A percentile compares a stretch with the other conserved stretches of the same genome.
Conservation (phyloP, 139 green algal species). For the Gonium pectorale region DNA sequence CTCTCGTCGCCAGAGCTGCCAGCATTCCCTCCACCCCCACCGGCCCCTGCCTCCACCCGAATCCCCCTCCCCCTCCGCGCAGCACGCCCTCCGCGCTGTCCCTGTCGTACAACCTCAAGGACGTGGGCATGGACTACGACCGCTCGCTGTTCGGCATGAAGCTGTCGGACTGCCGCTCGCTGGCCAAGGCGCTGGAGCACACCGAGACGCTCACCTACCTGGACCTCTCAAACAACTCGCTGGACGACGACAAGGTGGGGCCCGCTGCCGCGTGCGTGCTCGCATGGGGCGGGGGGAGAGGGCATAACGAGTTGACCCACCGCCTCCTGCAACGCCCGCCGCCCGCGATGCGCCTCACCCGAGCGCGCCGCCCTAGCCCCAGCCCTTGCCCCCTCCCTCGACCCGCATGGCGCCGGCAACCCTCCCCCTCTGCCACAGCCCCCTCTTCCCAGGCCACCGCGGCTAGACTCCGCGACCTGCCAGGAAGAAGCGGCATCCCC, state of each 20-base stretch:
- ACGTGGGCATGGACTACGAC: conserved; percentile 91
- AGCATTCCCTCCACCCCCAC: neutral
- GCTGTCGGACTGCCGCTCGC: conserved; percentile 77
- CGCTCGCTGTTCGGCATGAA: conserved; percentile 85
- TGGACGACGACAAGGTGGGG: conserved; percentile 83
- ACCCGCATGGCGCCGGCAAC: no score
- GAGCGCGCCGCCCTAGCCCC: no score
- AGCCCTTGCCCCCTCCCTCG: no score
- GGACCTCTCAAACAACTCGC: conserved; percentile 73
- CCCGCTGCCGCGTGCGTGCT: no score
- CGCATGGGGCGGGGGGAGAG: no score
- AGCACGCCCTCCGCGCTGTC: conserved; percentile 69
- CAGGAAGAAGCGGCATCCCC: no score
- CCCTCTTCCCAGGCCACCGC: no score
- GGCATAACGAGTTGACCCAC: no score
- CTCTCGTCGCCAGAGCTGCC: neutral
- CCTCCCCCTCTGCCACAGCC: no score
- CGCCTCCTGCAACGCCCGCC: no score
- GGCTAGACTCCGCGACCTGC: no score
- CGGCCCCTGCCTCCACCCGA: neutral
- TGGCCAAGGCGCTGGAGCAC: conserved; percentile 69
- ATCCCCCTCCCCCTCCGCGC: neutral
- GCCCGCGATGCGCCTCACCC: no score
- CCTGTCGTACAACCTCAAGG: conserved; percentile 76
- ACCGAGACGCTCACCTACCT: conserved; percentile 74